Evolutionary conservation across 2,329 filamentous ascomycete genomes (phyloP).

Genomic region (Aureobasidium vineae): DNA sequence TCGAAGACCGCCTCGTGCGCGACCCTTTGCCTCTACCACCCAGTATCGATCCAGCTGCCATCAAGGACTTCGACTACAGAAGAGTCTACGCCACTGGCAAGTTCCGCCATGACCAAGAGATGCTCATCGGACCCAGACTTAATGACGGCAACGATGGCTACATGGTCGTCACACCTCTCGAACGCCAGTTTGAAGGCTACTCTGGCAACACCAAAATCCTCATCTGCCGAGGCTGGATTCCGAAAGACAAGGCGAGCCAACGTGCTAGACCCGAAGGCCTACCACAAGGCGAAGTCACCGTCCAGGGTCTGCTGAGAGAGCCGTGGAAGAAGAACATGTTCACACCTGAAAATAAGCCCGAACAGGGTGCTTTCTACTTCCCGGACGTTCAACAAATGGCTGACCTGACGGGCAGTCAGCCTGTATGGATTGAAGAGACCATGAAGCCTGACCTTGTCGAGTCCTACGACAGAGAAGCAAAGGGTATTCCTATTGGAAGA

Average conservation of each 20-base stretch:
- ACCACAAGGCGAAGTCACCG: constrained; percentile 66
- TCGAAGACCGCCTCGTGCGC: constrained; percentile 86
- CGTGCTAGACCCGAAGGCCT: constrained; percentile 61
- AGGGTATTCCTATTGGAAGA: constrained; percentile 86
- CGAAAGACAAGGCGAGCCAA: constrained; percentile 68
- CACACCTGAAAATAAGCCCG: constrained; percentile 83
- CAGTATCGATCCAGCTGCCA: constrained; percentile 73
- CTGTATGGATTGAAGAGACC: constrained; percentile 94
- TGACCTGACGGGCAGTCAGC: constrained; percentile 71
- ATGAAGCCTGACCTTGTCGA: constrained; percentile 81
- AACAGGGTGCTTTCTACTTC: constrained; percentile 87
- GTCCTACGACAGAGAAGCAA: constrained; percentile 70
- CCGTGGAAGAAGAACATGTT: constrained; percentile 99
- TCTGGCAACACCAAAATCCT: constrained; percentile 64
- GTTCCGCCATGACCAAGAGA: constrained; percentile 86
- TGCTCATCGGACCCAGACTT: constrained; percentile 90
- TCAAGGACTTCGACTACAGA: constrained; percentile 89
- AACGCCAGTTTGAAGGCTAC: constrained; percentile 52
- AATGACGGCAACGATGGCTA: constrained; percentile 87
- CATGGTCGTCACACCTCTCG: constrained; percentile 86
- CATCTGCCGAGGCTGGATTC: constrained; percentile 90
- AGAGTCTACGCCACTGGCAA: constrained; percentile 72
- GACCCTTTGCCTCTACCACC: constrained; percentile 83
- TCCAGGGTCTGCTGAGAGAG: constrained; percentile 81
- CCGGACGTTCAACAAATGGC: constrained; percentile 95